phyloP scores from a whole-genome alignment of 805 yeast species.

The Cyberlindnera mrakii region DNA sequence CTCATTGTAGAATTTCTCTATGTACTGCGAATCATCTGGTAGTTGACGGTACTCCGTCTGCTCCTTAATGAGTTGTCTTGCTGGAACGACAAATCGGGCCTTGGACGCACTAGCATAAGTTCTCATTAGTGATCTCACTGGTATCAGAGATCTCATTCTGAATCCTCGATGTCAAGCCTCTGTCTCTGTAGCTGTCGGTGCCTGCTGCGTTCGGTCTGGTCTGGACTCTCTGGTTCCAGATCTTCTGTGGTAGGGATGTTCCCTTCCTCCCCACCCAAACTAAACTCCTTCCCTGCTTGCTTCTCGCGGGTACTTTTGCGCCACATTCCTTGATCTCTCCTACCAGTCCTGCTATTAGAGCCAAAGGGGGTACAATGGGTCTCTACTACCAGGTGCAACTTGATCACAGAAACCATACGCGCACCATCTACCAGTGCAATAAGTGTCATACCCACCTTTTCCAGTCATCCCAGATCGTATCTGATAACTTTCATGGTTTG shows the following conservation, averaged over 20 bases:
- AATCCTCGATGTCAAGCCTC: too few species aligned
- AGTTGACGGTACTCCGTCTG: constrained; percentile 36
- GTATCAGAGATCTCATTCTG: too few species aligned
- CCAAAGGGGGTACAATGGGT: constrained; percentile 11
- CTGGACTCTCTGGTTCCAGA: too few species aligned
- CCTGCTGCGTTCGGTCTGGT: too few species aligned
- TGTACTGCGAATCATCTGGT: constrained; percentile 48
- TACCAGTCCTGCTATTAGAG: too few species aligned
- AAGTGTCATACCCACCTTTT: constrained; percentile 19
- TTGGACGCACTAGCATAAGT: constrained; percentile 11
- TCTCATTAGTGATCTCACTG: not conserved
- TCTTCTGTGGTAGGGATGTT: too few species aligned
- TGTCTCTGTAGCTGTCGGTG: too few species aligned
- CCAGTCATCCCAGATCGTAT: constrained; percentile 11
- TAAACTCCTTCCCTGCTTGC: too few species aligned
- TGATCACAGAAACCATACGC: constrained; percentile 7
- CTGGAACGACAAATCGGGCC: constrained; percentile 11
- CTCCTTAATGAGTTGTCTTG: constrained; percentile 16
- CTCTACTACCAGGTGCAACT: constrained; percentile 14
- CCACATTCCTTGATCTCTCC: too few species aligned
- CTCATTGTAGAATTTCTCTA: constrained; percentile 43
- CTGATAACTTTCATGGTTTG: constrained; percentile 43
- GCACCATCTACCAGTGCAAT: constrained; percentile 16
- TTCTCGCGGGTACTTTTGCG: too few species aligned
- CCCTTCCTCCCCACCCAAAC: too few species aligned